Conservation (phyloP, 2,329 filamentous ascomycete species). For the Fusarium succisae region DNA sequence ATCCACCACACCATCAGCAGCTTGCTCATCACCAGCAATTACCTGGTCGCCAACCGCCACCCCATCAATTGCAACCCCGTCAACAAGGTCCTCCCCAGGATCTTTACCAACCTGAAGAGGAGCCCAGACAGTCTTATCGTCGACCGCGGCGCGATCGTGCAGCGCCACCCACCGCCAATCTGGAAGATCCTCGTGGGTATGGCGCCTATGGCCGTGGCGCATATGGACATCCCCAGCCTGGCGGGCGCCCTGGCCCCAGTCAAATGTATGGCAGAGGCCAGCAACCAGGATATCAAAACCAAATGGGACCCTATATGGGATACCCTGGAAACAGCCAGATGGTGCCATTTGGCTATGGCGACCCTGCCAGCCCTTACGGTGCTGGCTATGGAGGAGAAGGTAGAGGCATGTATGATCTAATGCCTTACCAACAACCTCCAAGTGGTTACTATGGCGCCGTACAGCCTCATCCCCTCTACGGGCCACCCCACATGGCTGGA, state of each 20-base stretch:
- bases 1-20: slow-evolving; percentile 47
- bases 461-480: slow-evolving; percentile 37
- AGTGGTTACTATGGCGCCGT: slow-evolving; percentile 46
- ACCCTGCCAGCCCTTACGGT: slow-evolving; percentile 53
- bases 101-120: slow-evolving; percentile 39
- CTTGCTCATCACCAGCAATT: slow-evolving; percentile 43
- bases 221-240: slow-evolving; percentile 37
- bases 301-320: slow-evolving; percentile 56
- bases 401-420: slow-evolving; percentile 58
- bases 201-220: slow-evolving; percentile 53
- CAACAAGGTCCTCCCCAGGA: slow-evolving; percentile 50
- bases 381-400: slow-evolving; percentile 51
- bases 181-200: slow-evolving; percentile 73
- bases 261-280: slow-evolving; percentile 48
- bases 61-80: slow-evolving; percentile 49
- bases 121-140: slow-evolving; percentile 29
- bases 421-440: slow-evolving; percentile 55
- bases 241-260: slow-evolving; percentile 16
- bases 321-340: slow-evolving; percentile 55
- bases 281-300: slow-evolving; percentile 55
- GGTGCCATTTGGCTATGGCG: slow-evolving; percentile 55
- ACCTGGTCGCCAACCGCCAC: slow-evolving; percentile 47
- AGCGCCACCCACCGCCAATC: slow-evolving; percentile 61
- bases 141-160: slow-evolving; percentile 35
- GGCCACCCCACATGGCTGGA: slow-evolving; percentile 49